Base-by-base conservation (phyloP, 306 rosid species). In the Vicia faba region DNA sequence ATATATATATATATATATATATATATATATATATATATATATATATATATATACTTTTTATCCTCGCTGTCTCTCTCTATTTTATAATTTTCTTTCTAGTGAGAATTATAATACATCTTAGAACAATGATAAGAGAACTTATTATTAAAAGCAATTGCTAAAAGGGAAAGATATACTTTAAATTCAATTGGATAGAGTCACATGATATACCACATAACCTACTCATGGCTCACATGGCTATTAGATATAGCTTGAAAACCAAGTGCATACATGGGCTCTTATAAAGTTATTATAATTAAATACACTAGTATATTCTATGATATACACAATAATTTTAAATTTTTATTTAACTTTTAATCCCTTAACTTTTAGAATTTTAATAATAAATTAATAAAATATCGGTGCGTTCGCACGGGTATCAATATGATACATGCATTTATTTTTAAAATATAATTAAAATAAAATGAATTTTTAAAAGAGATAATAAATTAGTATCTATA, bases 171-270 rank as follows among this genome's bases (percentile, higher is more conserved):
- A 41, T 15, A 45, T 57, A 46, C 64, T 53, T 53, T 54, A 20
- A 61, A 77, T 64, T 48, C 49, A 59, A 50, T 73, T 78, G 80
- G 83, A 78, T 78, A 80, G 70, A 3, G 43, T 71, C 84, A 85
- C 79, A 85, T 77, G 89, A 4, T 54, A 54, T 54, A 20, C 36
- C 25, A 54, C 69, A 76, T 50, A 79, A 56, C 54, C 44, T 63
- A 66, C 82, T 83, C 85, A 71, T 79, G 87, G 49, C 84, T 55
- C 86, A 82, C 91, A 78, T 86, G 93, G 84, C 65, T 2, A 77
- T 76, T 73, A 76, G 61, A 63, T 63, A 74, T 66, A 72, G 75
- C 77, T 75, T 65, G 35, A 69, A 72, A 71, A 68, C 44, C 75
- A 83, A 83, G 75, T 70, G 68, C 51, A 70, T 61, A 80, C 84